Conservation (phyloP, 306 rosid species). For the Styphnolobium japonicum region DNA sequence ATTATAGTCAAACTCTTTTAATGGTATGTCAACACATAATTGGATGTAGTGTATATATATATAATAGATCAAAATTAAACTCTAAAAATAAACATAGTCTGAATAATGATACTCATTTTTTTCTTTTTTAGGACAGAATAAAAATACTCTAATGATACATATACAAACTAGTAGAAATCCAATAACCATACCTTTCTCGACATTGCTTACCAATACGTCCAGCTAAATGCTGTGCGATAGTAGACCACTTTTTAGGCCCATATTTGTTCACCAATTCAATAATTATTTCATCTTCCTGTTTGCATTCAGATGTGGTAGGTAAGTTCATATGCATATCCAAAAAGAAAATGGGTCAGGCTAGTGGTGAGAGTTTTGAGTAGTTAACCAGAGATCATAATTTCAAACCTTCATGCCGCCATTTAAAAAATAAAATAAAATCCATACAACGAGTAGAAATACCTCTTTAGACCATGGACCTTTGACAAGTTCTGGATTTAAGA, state of each 20-base stretch:
- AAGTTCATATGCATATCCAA: slow-evolving; percentile 14
- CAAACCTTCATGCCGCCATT: too few species aligned
- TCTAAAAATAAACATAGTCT: background rate
- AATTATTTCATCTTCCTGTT: slow-evolving; percentile 89
- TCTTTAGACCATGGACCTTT: slow-evolving; percentile 99
- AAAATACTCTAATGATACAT: slow-evolving; percentile 1
- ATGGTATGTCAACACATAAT: too few species aligned
- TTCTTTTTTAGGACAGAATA: slow-evolving; percentile 5
- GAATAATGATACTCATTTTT: background rate
- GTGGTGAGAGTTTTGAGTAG: too few species aligned
- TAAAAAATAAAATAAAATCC: too few species aligned
- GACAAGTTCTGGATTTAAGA: slow-evolving; percentile 92
- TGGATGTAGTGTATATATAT: too few species aligned
- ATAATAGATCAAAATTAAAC: too few species aligned
- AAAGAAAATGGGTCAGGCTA: too few species aligned
- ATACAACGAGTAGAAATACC: slow-evolving; percentile 62
- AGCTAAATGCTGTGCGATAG: slow-evolving; percentile 84
- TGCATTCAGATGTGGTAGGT: slow-evolving; percentile 24
- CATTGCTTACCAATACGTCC: slow-evolving; percentile 99
- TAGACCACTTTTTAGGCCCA: slow-evolving; percentile 98
- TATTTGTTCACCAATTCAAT: slow-evolving; percentile 67
- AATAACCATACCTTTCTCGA: slow-evolving; percentile 83
- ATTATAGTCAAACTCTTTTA: too few species aligned
- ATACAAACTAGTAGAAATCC: background rate
- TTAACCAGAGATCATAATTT: too few species aligned